Percentiles rank a stretch among this genome's conserved stretches.
These are phyloP conservation scores for Globisporangium recalcitrans DNA, from an alignment of 352 stramenopile genomes.

Conservation along the genomic window DNA sequence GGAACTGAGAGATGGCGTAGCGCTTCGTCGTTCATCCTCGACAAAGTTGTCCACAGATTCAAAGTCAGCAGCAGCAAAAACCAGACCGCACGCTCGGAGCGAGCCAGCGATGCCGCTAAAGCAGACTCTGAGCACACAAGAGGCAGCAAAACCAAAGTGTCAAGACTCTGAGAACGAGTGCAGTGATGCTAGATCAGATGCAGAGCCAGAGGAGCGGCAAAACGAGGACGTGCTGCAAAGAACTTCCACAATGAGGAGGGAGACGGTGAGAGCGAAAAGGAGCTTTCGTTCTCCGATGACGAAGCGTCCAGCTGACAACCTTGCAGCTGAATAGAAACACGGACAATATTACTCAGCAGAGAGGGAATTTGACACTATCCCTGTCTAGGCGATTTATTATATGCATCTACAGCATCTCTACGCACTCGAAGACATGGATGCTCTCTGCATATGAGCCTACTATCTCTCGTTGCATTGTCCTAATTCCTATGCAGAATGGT, in stretches of 20 bases:
- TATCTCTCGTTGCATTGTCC: too few species aligned
- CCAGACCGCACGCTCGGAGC: constrained; percentile 13
- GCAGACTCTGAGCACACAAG: not conserved
- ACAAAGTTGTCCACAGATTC: not conserved
- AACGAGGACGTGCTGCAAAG: too few species aligned
- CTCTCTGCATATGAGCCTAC: too few species aligned
- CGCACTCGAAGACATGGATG: too few species aligned
- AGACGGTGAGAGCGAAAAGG: too few species aligned
- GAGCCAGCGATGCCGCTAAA: constrained; percentile 3
- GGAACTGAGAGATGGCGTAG: constrained; percentile 49
- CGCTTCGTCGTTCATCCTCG: constrained; percentile 24
- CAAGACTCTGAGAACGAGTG: not conserved
- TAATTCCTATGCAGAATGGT: too few species aligned
- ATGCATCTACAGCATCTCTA: not conserved
- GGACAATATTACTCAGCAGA: too few species aligned
- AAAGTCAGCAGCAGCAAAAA: not conserved
- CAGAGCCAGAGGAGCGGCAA: not conserved
- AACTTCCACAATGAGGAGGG: too few species aligned
- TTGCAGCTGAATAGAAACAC: not conserved
- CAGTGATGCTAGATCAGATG: not conserved
- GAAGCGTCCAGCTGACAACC: not conserved
- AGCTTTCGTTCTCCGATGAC: constrained; percentile 12
- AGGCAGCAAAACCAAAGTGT: not conserved
- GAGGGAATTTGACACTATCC: too few species aligned
- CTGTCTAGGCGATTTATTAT: not conserved